Percentiles rank a stretch among this genome's conserved stretches.
Evolutionary conservation across 2,329 filamentous ascomycete genomes (phyloP).

Genomic region (Fusarium tuaranense): DNA sequence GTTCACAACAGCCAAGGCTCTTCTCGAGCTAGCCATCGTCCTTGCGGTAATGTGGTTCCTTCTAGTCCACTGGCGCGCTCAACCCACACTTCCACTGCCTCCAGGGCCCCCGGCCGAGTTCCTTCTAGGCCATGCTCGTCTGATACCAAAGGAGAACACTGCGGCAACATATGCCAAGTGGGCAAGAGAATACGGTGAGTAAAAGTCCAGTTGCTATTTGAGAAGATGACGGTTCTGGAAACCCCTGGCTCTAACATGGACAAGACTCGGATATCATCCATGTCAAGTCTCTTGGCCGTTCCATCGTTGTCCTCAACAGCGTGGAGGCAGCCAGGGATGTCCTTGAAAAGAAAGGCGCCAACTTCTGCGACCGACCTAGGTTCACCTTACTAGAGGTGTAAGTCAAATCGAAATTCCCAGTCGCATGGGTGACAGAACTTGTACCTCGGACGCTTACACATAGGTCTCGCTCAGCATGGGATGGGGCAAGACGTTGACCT

Average conservation of each 20-base stretch:
- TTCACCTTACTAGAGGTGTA: conserved; percentile 55
- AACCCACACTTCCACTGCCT: conserved; percentile 33
- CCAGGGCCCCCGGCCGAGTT: conserved; percentile 46
- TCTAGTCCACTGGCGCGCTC: conserved; percentile 12
- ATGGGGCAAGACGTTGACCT: conserved; percentile 60
- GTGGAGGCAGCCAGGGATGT: conserved; percentile 53
- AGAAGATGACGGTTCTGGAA: not conserved
- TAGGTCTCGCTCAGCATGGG: conserved; percentile 49
- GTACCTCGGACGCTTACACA: not conserved
- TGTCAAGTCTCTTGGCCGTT: conserved; percentile 46
- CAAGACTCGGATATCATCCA: conserved; percentile 49
- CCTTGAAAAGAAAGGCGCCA: conserved; percentile 57
- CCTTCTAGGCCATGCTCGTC: conserved; percentile 42
- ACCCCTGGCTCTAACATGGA: not conserved
- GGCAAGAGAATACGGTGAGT: conserved; percentile 45
- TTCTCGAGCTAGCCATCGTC: conserved; percentile 19
- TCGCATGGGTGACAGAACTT: not conserved
- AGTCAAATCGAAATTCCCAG: conserved; percentile 8
- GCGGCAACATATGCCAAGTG: conserved; percentile 43
- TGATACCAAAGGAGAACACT: conserved; percentile 45
- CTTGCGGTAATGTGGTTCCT: conserved; percentile 13
- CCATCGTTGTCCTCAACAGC: conserved; percentile 46
- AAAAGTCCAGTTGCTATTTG: not conserved
- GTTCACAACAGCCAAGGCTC: conserved; percentile 5
- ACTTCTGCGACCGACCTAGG: conserved; percentile 57